phyloP scores from a whole-genome alignment of 768 basidiomycete genomes.

The Collybia mongolica region DNA sequence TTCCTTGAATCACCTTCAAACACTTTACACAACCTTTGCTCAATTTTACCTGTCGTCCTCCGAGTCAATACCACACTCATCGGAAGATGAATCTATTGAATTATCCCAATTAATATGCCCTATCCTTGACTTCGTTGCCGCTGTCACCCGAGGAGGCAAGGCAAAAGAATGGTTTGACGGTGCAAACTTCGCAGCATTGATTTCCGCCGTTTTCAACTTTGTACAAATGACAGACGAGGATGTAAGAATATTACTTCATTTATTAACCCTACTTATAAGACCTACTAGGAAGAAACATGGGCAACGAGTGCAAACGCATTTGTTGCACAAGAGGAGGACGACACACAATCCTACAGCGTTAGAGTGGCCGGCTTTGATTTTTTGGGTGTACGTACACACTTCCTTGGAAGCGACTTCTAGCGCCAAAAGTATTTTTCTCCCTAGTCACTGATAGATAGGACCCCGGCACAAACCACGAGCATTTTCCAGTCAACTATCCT shows the following conservation, averaged over 20 bases:
- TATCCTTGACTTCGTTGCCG: slow-evolving; percentile 78
- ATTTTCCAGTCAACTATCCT: slow-evolving; percentile 56
- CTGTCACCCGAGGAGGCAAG: slow-evolving; percentile 61
- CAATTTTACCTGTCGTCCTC: slow-evolving; percentile 59
- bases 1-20: slow-evolving; percentile 58
- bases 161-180: slow-evolving; percentile 63
- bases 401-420: slow-evolving; percentile 8
- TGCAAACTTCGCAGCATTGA: slow-evolving; percentile 47
- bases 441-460: slow-evolving; percentile 60
- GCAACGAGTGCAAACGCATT: slow-evolving; percentile 87
- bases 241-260: slow-evolving; percentile 40
- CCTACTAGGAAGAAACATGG: slow-evolving; percentile 84
- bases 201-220: slow-evolving; percentile 62
- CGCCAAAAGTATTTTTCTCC: neutral
- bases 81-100: slow-evolving; percentile 76
- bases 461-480: slow-evolving; percentile 45
- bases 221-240: slow-evolving; percentile 90
- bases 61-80: slow-evolving; percentile 57
- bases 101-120: slow-evolving; percentile 76
- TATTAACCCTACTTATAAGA: slow-evolving; percentile 2
- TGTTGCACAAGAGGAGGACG: slow-evolving; percentile 93
- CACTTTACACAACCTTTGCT: slow-evolving; percentile 57
- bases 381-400: slow-evolving; percentile 50
- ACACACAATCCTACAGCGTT: slow-evolving; percentile 77
- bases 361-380: slow-evolving; percentile 86